Conservation (phyloP, 1,284 basidiomycete species). For the Leccinum subrobustum region DNA sequence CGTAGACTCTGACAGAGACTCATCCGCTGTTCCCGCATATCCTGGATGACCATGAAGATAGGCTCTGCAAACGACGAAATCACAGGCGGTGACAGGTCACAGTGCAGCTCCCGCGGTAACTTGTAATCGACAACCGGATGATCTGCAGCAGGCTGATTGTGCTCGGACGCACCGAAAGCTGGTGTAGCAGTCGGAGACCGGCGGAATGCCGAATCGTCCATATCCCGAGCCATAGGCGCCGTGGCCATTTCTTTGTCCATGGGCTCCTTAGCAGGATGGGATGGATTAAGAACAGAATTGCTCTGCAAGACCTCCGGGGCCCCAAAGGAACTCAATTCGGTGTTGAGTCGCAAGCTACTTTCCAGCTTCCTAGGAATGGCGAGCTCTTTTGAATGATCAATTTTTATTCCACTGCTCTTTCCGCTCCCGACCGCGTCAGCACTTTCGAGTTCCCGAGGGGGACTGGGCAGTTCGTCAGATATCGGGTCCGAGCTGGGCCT, state of each 20-base stretch:
- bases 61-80: conserved; percentile 70
- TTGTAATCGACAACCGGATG: conserved; percentile 48
- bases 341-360: conserved; percentile 4
- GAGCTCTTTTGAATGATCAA: conserved; percentile 12
- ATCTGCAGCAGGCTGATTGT: conserved; percentile 11
- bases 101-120: conserved; percentile 57
- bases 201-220: neutral
- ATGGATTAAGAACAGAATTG: neutral
- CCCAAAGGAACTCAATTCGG: neutral
- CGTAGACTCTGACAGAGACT: conserved; percentile 85
- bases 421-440: conserved; percentile 13
- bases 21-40: conserved; percentile 92
- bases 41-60: conserved; percentile 74
- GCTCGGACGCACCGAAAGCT: conserved; percentile 5
- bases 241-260: conserved; percentile 3
- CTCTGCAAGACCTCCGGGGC: conserved; percentile 1
- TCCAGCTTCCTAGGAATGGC: neutral
- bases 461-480: conserved; percentile 18
- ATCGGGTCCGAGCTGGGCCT: conserved; percentile 13
- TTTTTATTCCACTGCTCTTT: conserved; percentile 2
- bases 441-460: conserved; percentile 16
- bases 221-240: neutral
- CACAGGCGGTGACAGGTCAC: conserved; percentile 50
- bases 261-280: neutral
- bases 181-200: neutral